Base-by-base conservation (phyloP, 2,329 filamentous ascomycete species). In the Fusarium temperatum region DNA sequence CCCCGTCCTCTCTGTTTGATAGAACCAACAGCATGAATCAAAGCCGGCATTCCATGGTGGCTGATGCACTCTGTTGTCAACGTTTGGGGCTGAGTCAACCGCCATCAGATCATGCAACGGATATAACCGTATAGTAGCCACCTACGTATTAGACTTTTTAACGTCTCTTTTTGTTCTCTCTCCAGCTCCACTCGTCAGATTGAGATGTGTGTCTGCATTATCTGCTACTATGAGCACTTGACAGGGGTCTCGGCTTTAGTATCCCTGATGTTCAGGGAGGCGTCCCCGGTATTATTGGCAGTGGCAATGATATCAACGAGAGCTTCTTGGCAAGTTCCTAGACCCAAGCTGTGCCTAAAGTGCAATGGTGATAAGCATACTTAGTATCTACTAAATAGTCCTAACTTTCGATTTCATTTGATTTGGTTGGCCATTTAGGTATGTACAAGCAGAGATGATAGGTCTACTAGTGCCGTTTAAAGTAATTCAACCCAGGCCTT, bases 71-170 rank as follows among this genome's bases (percentile, higher is more conserved):
- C 51, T 28, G 14, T 18, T 39, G 24, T 39, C 35, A 13, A 39
- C 14, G 51, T 28, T 18, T 54, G 24, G 11, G 51, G 51, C 51
- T 38, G 24, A 54, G 35, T 54, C 51, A 54, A 54, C 8, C 7
- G 20, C 13, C 18, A 54, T 22, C 13, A 26, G 6, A 54, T 54
- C 24, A 12, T 17, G 24, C 18, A 38, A 9, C 24, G 18, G 24
- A 28, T 39, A 28, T n/a, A 18, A 13, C 20, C 14, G 35, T 10
- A 12, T 28, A 28, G 10, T 18, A 26, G 35, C 51, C 51, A 54
- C 51, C 24, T 28, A 39, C 51, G 51, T 54, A 39, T 39, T 54
- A 39, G 51, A 54, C 51, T 39, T 54, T 54, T 28, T 5, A 5
- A 13, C 35, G 18, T 28, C 8, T 28, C 7, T n/a, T 39, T 38